Evolutionary conservation across 176 grass and related monocot species (phyloP), one percentile per base, ranked within the genome.

Genomic region (Oryza glumipatula): DNA sequence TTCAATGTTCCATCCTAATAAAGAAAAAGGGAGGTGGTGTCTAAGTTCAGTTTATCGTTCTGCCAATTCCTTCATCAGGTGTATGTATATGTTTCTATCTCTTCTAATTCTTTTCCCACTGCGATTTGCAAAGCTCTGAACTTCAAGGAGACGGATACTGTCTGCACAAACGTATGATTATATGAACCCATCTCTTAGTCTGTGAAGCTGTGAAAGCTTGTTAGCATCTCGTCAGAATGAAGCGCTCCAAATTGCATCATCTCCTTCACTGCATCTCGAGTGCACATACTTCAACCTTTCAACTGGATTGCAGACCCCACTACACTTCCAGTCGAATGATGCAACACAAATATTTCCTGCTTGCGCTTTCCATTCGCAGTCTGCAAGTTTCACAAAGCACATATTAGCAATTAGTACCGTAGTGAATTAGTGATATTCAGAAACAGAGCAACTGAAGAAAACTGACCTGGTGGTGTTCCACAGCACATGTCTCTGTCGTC

Each of bases 321-420:
- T 98, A 82, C 95, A 98, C 66, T 72, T 90, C 95, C 95, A 98
- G 32, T 98, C 95, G 24, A 98, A 98, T 2, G 95, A 95, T 11
- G 95, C 95, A 32, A 92, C 87, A 9, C 95, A 98, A 9, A 87
- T 83, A 51, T 91, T 91, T 49, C 95, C 95, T 69, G 92, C 88
- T 71, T 98, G 92, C 0, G 91, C 90, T 74, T 95, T 98, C 95
- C 90, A 93, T 69, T 98, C 95, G 26, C 95, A 98, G 11, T 98
- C 95, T 98, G 7, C 39, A 10, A 30, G 6, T 78, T 90, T 30
- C 67, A 86, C 15, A 68, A 56, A 79, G 8, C n/a, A 86, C 13
- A 74, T 48, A 28, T 21, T 51, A 52, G 73, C 76, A 24, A 76
- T 38, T 39, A 79, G 47, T 49, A 61, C 8, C 9, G 54, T 1